Evolutionary conservation across 306 rosid species (phyloP), one percentile per base, ranked within the genome.

Genomic region (Ziziphus jujuba): DNA sequence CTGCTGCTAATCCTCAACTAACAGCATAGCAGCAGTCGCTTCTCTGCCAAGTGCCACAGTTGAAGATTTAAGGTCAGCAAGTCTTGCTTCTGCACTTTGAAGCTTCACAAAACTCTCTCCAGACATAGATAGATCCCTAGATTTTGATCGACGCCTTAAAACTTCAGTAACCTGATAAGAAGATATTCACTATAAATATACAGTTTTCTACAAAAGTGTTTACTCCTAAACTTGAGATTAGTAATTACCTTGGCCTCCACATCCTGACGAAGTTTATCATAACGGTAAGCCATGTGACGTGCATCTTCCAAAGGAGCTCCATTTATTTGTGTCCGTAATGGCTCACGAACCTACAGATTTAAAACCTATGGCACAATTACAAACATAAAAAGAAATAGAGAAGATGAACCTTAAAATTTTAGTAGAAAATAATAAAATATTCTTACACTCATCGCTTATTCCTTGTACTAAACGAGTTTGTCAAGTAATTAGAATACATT

Each of bases 301-400:
- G 98, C 98, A 82, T 89, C 98, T 77, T 92, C 98, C 73, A 92
- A 77, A 72, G 98, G 98, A 74, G 98, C 95, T 70, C 93, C 97
- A 6, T 83, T 86, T 77, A 92, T 84, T 77, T 85, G 97, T 54
- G 95, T 84, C 66, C 91, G 83, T 72, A 92, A 75, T 54, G 98
- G 91, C 76, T 92, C 89, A 68, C 89, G 74, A 55, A 87, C 90
- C 98, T 92, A 84, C 60, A 80, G 19, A 70, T 76, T 78, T 65
- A 82, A 75, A 76, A 72, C 75, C 89, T 86, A 82, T 79, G 70
- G 75, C 76, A 83, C 66, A 63, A 72, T 85, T 87, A 84, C 77
- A 77, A 80, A 72, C 66, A 66, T 56, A 74, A 35, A 77, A 65
- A 19, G 24, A 49, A 70, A 60, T 14, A 58, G 58, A 63, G 70